Evolutionary conservation across 2,329 filamentous ascomycete genomes (phyloP).

Genomic region (Setomelanomma holmii): DNA sequence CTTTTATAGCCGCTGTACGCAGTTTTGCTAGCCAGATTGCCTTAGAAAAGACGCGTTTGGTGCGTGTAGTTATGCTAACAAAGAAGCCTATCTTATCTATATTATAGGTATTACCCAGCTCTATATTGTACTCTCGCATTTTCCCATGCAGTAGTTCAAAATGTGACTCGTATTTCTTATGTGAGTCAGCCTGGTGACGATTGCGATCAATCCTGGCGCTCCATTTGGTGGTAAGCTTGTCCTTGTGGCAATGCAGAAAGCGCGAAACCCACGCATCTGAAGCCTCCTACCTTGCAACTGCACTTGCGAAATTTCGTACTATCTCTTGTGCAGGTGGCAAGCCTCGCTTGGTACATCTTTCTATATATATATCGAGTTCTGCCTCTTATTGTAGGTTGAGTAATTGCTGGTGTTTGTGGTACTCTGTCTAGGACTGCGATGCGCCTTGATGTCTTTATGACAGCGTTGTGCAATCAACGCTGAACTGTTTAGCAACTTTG

Average conservation of each 20-base stretch:
- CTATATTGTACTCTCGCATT: slow-evolving; percentile 1
- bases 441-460: slow-evolving; percentile 2
- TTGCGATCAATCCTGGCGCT: slow-evolving; percentile 2
- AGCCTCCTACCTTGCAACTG: neutral
- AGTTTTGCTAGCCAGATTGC: neutral
- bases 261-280: slow-evolving; percentile 1
- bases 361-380: slow-evolving; percentile 4
- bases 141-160: slow-evolving; percentile 1
- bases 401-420: slow-evolving; percentile 1
- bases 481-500: slow-evolving; percentile 1
- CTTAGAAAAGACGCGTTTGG: slow-evolving; percentile 1
- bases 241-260: slow-evolving; percentile 3
- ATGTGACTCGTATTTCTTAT: slow-evolving; percentile 2
- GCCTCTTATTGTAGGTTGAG: slow-evolving; percentile 4
- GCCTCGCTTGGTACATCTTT: neutral
- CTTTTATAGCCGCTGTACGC: neutral
- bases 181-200: slow-evolving; percentile 7
- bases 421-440: too few relatives aligned
- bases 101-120: neutral
- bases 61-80: neutral
- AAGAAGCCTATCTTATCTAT: slow-evolving; percentile 1
- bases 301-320: slow-evolving; percentile 1
- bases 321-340: slow-evolving; percentile 7
- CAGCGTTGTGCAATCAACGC: slow-evolving; percentile 4
- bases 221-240: slow-evolving; percentile 6